phyloP scores from a whole-genome alignment of 768 basidiomycete genomes.

The Boletus edulis region DNA sequence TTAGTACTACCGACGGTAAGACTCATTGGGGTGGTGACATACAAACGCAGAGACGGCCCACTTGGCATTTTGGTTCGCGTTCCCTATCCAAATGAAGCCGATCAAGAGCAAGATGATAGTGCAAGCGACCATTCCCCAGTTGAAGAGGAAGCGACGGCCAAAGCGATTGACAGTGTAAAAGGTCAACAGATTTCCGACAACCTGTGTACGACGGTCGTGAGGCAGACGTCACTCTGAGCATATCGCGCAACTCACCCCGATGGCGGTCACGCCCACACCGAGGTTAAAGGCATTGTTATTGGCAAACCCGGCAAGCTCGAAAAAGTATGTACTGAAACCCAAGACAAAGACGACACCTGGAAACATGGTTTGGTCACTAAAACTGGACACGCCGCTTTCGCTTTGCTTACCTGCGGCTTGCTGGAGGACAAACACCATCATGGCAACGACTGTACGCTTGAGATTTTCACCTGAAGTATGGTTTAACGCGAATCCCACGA shows the following conservation, averaged over 20 bases:
- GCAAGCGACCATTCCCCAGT: constrained; percentile 26
- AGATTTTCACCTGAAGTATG: constrained; percentile 17
- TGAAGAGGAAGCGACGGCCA: constrained; percentile 27
- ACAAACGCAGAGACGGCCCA: constrained; percentile 25
- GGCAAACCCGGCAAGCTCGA: constrained; percentile 35
- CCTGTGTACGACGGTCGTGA: constrained; percentile 4
- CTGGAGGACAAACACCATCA: constrained; percentile 33
- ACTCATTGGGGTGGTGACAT: neutral
- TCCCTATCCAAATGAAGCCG: constrained; percentile 27
- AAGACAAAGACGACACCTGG: constrained; percentile 27
- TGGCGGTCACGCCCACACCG: constrained; percentile 27
- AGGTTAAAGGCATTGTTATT: constrained; percentile 31
- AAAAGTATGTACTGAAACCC: constrained; percentile 34
- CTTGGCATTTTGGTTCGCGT: constrained; percentile 10
- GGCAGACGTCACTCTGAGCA: neutral
- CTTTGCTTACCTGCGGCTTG: constrained; percentile 18
- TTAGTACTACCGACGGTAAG: neutral
- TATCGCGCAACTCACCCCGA: constrained; percentile 15
- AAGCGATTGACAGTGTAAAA: constrained; percentile 25
- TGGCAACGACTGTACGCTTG: constrained; percentile 26
- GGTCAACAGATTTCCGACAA: constrained; percentile 26
- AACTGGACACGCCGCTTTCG: neutral
- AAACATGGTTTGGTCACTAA: neutral
- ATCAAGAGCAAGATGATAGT: constrained; percentile 24
- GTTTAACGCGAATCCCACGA: neutral